These are phyloP conservation scores for Diospyros kaki DNA, from an alignment of 148 eudicot genomes.

Conservation along the genomic window DNA sequence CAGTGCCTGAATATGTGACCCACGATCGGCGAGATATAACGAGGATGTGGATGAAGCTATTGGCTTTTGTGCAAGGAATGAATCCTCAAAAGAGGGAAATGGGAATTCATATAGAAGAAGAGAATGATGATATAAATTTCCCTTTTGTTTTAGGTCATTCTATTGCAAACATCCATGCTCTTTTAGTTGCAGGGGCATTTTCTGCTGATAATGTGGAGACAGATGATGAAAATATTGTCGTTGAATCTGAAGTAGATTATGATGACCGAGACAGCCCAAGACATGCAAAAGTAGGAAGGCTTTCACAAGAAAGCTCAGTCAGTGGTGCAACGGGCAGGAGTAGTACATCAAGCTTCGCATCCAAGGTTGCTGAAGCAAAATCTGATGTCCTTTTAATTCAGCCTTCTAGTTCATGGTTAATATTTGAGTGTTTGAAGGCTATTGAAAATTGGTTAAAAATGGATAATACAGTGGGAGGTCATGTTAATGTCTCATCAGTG, in stretches of 20 bases:
- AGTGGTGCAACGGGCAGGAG: constrained; percentile 42
- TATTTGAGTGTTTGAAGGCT: constrained; percentile 65
- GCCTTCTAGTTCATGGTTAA: constrained; percentile 50
- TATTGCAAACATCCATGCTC: constrained; percentile 66
- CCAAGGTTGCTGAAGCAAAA: constrained; percentile 25
- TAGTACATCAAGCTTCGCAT: constrained; percentile 23
- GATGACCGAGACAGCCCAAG: constrained; percentile 61
- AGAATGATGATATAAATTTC: constrained; percentile 64
- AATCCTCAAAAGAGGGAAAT: constrained; percentile 86
- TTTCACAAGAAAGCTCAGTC: constrained; percentile 78
- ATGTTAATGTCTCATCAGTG: constrained; percentile 29
- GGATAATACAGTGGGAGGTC: constrained; percentile 39
- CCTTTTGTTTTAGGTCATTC: constrained; percentile 73
- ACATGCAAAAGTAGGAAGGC: constrained; percentile 83
- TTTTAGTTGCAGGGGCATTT: constrained; percentile 76
- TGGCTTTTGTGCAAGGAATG: constrained; percentile 91
- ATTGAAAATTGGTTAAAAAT: constrained; percentile 64
- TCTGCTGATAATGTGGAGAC: constrained; percentile 32
- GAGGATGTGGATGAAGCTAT: constrained; percentile 66
- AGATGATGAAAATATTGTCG: constrained; percentile 30
- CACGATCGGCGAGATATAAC: constrained; percentile 53
- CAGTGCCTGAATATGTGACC: constrained; percentile 62
- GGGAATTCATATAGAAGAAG: constrained; percentile 86
- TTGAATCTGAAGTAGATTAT: constrained; percentile 25
- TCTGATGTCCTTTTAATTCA: constrained; percentile 28